Evolutionary conservation across 2,329 filamentous ascomycete genomes (phyloP).

Genomic region (Arthrobotrys sinensis): DNA sequence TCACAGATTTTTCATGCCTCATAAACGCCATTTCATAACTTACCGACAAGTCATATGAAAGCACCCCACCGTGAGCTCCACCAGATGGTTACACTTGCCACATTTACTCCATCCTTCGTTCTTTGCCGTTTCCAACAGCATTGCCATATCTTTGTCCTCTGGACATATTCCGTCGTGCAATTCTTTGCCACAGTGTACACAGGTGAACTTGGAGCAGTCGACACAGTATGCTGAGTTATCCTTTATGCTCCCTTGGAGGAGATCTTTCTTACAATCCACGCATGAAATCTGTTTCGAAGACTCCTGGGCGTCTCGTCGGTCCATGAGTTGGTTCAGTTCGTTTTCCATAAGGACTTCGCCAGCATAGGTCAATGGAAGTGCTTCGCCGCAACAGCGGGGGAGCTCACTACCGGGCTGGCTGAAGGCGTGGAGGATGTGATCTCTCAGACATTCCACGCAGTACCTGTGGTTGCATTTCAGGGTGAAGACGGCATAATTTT

Average conservation of each 20-base stretch:
- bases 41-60: slow-evolving; percentile 64
- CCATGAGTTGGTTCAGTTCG: slow-evolving; percentile 46
- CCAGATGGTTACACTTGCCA: slow-evolving; percentile 62
- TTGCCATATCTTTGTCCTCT: slow-evolving; percentile 62
- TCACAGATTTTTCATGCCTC: not conserved
- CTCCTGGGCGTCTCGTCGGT: slow-evolving; percentile 43
- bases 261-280: slow-evolving; percentile 47
- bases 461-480: slow-evolving; percentile 50
- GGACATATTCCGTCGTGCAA: slow-evolving; percentile 63
- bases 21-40: not conserved
- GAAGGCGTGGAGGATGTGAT: slow-evolving; percentile 48
- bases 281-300: slow-evolving; percentile 51
- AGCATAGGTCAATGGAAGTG: slow-evolving; percentile 42
- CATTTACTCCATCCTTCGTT: slow-evolving; percentile 64
- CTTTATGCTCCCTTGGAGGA: slow-evolving; percentile 47
- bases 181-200: slow-evolving; percentile 62
- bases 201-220: slow-evolving; percentile 60
- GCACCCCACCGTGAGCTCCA: slow-evolving; percentile 63
- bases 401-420: slow-evolving; percentile 41
- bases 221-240: slow-evolving; percentile 57
- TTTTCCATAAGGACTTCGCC: slow-evolving; percentile 55
- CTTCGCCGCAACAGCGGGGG: slow-evolving; percentile 52
- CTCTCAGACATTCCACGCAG: slow-evolving; percentile 55
- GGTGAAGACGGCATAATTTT: slow-evolving; percentile 50
- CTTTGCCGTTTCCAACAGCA: slow-evolving; percentile 62